A percentile compares a stretch with the other conserved stretches of the same genome.
Conservation (phyloP, 805 yeast genomes). For the Lipomyces lipofer region DNA sequence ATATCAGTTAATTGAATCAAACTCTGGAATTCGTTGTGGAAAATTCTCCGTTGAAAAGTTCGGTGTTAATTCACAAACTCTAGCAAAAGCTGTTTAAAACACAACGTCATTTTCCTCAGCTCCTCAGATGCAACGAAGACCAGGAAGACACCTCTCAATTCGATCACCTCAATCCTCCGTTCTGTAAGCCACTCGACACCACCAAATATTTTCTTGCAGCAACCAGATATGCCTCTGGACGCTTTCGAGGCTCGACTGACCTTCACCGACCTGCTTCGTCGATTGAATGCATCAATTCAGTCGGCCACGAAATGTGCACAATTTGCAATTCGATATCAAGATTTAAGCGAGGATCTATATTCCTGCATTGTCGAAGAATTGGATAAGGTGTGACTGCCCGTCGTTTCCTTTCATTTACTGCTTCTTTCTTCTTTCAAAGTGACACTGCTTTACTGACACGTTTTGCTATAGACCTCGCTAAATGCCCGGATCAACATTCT, state of each 20-base stretch:
- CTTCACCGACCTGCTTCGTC: constrained; percentile 64
- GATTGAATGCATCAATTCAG: constrained; percentile 60
- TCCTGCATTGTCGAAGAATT: constrained; percentile 65
- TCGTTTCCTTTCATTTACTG: no score
- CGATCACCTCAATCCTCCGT: no score
- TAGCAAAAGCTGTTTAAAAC: no score
- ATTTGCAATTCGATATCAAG: constrained; percentile 55
- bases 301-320: constrained; percentile 50
- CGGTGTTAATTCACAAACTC: no score
- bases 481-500: constrained; percentile 66
- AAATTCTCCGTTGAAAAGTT: no score
- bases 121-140: no score
- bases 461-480: constrained; percentile 45
- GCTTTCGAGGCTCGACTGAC: constrained; percentile 83
- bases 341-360: constrained; percentile 65
- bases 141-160: no score
- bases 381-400: constrained; percentile 36
- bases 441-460: not conserved
- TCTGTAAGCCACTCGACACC: no score
- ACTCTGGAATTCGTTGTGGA: no score
- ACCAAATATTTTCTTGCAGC: no score
- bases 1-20: no score
- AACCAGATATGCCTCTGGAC: constrained; percentile 56
- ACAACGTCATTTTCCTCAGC: no score
- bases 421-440: not conserved